These are phyloP conservation scores for Teunomyces tritomae DNA, from an alignment of 805 yeast genomes.

Conservation along the genomic window DNA sequence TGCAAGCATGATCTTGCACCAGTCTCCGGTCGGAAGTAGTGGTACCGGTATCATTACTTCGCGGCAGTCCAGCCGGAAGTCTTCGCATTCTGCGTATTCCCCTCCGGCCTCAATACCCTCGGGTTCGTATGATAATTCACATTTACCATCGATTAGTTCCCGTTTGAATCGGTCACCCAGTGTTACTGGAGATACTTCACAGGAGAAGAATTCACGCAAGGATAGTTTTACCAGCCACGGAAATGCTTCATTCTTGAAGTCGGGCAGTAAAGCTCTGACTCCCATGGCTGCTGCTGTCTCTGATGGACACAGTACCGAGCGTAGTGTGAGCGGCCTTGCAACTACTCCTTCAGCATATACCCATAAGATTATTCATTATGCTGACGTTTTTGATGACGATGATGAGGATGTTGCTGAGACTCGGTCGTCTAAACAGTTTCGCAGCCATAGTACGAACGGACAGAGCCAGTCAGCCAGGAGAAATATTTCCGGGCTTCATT, in stretches of 20 bases:
- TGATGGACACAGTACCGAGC: slow-evolving; percentile 13
- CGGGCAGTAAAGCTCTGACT: slow-evolving; percentile 14
- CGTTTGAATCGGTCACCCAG: slow-evolving; percentile 22
- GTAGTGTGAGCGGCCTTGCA: slow-evolving; percentile 28
- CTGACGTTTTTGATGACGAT: slow-evolving; percentile 43
- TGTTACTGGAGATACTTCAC: not conserved
- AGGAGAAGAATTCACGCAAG: slow-evolving; percentile 3
- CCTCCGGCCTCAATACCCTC: slow-evolving; percentile 23
- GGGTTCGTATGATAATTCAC: slow-evolving; percentile 26
- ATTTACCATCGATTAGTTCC: slow-evolving; percentile 33
- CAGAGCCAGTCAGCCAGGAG: not conserved
- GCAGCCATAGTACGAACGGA: not conserved
- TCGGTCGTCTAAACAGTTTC: not conserved
- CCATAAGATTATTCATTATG: slow-evolving; percentile 28
- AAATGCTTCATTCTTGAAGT: slow-evolving; percentile 17
- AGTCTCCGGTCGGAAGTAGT: slow-evolving; percentile 7
- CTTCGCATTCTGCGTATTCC: slow-evolving; percentile 30
- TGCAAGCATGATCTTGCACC: slow-evolving; percentile 44
- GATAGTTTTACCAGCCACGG: slow-evolving; percentile 5
- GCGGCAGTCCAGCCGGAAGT: slow-evolving; percentile 25
- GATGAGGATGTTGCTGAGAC: slow-evolving; percentile 37
- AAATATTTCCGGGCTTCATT: slow-evolving; percentile 1
- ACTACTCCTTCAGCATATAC: slow-evolving; percentile 34
- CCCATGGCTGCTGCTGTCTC: slow-evolving; percentile 25
- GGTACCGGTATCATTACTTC: slow-evolving; percentile 14